phyloP scores from a whole-genome alignment of 2,329 filamentous ascomycete genomes.

The Hymenoscyphus repandus region DNA sequence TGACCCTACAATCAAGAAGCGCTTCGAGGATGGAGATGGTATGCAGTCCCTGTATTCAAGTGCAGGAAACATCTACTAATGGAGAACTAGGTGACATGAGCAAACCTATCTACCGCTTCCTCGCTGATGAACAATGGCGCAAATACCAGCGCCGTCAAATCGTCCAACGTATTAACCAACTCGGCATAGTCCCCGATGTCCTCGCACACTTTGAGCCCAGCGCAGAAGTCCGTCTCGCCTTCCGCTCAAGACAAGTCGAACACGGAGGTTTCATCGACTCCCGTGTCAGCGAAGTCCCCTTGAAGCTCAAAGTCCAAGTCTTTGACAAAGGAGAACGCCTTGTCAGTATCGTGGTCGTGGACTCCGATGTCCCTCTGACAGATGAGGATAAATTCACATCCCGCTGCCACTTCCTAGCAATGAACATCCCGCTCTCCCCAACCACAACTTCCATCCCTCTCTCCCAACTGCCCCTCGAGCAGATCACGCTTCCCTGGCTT shows the following conservation, averaged over 20 bases:
- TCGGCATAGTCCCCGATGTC: conserved; percentile 84
- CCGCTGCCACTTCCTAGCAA: conserved; percentile 83
- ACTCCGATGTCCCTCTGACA: conserved; percentile 82
- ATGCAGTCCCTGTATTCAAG: conserved; percentile 30
- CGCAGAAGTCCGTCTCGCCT: conserved; percentile 77
- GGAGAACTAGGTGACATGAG: conserved; percentile 72
- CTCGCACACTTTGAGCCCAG: conserved; percentile 73
- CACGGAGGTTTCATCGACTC: conserved; percentile 78
- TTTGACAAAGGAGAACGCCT: conserved; percentile 79
- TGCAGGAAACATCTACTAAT: conserved; percentile 19
- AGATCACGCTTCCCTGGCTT: conserved; percentile 75
- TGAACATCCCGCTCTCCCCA: conserved; percentile 62
- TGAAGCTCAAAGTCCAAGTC: conserved; percentile 75
- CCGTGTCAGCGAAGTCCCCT: conserved; percentile 64
- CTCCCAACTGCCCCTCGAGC: conserved; percentile 51
- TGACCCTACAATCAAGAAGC: conserved; percentile 87
- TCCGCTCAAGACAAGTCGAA: conserved; percentile 62
- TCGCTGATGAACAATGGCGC: conserved; percentile 85
- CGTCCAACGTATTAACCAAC: conserved; percentile 78
- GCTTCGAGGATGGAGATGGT: conserved; percentile 90
- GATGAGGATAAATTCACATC: conserved; percentile 71
- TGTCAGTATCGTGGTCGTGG: conserved; percentile 78
- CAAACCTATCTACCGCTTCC: conserved; percentile 90
- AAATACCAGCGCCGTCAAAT: conserved; percentile 74
- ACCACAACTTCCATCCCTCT: conserved; percentile 60